A percentile compares a stretch with the other conserved stretches of the same genome.
Conservation (phyloP, 2,329 filamentous ascomycete species). For the Xylariaceae sp. region DNA sequence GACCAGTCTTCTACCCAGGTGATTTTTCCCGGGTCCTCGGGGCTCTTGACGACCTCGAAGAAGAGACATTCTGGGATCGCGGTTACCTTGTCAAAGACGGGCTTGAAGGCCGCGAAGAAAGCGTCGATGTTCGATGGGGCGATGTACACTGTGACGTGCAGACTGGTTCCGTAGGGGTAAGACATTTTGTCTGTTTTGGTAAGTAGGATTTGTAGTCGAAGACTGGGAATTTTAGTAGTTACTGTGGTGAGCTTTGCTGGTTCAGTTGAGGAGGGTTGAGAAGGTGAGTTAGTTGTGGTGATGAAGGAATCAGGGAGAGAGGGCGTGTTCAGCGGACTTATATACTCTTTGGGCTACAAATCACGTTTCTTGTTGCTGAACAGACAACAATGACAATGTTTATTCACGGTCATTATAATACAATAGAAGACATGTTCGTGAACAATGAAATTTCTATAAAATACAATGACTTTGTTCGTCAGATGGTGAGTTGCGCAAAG, state of each 20-base stretch:
- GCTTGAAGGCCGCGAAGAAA: constrained; percentile 31
- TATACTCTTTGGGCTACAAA: background rate
- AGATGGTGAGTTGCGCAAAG: no score
- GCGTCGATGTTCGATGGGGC: constrained; percentile 21
- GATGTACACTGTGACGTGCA: constrained; percentile 26
- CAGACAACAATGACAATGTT: background rate
- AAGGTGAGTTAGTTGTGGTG: background rate
- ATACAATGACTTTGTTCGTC: no score
- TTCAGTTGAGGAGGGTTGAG: background rate
- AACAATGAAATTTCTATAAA: background rate
- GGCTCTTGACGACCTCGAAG: constrained; percentile 38
- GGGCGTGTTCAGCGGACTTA: constrained; percentile 1
- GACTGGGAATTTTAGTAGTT: no score
- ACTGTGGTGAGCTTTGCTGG: background rate
- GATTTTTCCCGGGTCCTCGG: constrained; percentile 33
- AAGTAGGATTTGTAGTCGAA: no score
- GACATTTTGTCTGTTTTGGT: constrained; percentile 1
- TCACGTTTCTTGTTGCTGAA: background rate
- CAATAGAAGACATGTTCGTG: background rate
- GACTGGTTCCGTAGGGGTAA: constrained; percentile 16
- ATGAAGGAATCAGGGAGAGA: background rate
- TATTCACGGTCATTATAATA: background rate
- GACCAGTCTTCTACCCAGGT: constrained; percentile 39
- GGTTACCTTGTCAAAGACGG: constrained; percentile 35
- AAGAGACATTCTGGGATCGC: constrained; percentile 39